Conservation (phyloP, 305 asterid species). For the Lippia alba region DNA sequence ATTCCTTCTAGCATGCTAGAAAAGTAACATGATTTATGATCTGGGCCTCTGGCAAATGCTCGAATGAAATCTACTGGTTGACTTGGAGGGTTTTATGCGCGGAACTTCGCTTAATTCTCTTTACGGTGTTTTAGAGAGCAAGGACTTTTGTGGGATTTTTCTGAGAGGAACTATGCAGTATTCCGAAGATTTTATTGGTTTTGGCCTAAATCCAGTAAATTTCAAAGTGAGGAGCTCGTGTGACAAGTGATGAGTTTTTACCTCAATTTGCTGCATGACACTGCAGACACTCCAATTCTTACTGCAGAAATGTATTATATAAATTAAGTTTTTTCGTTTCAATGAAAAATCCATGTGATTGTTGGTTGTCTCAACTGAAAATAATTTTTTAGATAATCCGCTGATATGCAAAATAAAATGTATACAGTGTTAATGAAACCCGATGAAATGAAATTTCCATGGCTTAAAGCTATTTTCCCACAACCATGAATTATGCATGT, state of each 20-base stretch:
- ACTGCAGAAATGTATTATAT: neutral
- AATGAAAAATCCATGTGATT: slow-evolving; percentile 16
- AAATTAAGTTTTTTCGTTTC: slow-evolving; percentile 11
- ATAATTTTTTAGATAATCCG: slow-evolving; percentile 21
- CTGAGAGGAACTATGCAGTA: too few relatives aligned
- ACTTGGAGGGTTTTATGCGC: slow-evolving; percentile 22
- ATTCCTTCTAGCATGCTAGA: slow-evolving; percentile 21
- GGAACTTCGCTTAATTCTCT: slow-evolving; percentile 10
- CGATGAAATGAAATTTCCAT: slow-evolving; percentile 21
- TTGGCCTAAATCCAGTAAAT: slow-evolving; percentile 20
- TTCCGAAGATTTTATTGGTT: slow-evolving; percentile 9
- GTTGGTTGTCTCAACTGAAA: slow-evolving; percentile 17
- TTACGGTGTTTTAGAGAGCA: slow-evolving; percentile 15
- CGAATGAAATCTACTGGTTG: slow-evolving; percentile 24
- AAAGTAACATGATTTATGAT: slow-evolving; percentile 25
- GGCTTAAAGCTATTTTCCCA: slow-evolving; percentile 14
- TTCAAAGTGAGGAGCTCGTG: slow-evolving; percentile 7
- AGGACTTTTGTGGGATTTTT: neutral
- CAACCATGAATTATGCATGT: slow-evolving; percentile 10
- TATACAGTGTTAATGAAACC: slow-evolving; percentile 18
- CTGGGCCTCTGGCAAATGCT: slow-evolving; percentile 24
- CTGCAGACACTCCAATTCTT: slow-evolving; percentile 13
- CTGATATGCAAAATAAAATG: slow-evolving; percentile 7
- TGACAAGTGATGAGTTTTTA: too few relatives aligned
- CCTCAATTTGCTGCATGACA: slow-evolving; percentile 15